phyloP scores from a whole-genome alignment of 2,329 filamentous ascomycete genomes.

The Elsinoe necatrix region DNA sequence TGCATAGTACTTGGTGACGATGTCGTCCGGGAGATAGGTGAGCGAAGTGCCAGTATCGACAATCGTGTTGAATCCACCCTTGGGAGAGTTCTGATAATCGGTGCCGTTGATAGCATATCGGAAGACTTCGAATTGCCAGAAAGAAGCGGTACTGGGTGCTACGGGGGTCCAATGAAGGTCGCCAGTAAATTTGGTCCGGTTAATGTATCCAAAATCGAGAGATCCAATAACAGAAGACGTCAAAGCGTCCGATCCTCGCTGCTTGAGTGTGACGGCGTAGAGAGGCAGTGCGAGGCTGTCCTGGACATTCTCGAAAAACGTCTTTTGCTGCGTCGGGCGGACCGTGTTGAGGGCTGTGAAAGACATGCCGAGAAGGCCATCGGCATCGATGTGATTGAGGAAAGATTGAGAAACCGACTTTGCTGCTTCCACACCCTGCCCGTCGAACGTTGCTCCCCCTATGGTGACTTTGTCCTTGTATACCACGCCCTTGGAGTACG shows the following conservation, averaged over 20 bases:
- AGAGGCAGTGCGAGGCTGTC: slow-evolving; percentile 42
- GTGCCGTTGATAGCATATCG: slow-evolving; percentile 34
- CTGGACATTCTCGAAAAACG: slow-evolving; percentile 53
- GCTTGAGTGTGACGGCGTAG: slow-evolving; percentile 51
- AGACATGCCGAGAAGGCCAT: slow-evolving; percentile 53
- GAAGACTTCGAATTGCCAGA: slow-evolving; percentile 21
- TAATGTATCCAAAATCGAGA: slow-evolving; percentile 14
- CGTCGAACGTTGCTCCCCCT: slow-evolving; percentile 49
- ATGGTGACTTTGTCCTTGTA: slow-evolving; percentile 58
- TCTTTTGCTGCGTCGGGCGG: slow-evolving; percentile 41
- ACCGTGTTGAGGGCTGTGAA: slow-evolving; percentile 54
- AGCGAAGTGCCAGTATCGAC: slow-evolving; percentile 36
- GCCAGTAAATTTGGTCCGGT: slow-evolving; percentile 15
- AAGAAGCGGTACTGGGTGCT: slow-evolving; percentile 2
- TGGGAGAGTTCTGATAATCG: slow-evolving; percentile 18
- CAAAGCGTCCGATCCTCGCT: slow-evolving; percentile 33
- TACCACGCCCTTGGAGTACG: slow-evolving; percentile 54
- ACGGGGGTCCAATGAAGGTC: slow-evolving; percentile 11
- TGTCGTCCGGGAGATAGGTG: slow-evolving; percentile 33
- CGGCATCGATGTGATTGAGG: slow-evolving; percentile 43
- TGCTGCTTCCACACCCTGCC: slow-evolving; percentile 60
- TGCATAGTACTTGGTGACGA: slow-evolving; percentile 23
- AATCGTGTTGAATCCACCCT: slow-evolving; percentile 28
- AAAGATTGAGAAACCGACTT: slow-evolving; percentile 49
- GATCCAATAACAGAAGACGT: slow-evolving; percentile 34